Percentiles rank a stretch among this genome's conserved stretches.
Conservation (phyloP, 2,329 filamentous ascomycete species). For the Aspergillus niger region DNA sequence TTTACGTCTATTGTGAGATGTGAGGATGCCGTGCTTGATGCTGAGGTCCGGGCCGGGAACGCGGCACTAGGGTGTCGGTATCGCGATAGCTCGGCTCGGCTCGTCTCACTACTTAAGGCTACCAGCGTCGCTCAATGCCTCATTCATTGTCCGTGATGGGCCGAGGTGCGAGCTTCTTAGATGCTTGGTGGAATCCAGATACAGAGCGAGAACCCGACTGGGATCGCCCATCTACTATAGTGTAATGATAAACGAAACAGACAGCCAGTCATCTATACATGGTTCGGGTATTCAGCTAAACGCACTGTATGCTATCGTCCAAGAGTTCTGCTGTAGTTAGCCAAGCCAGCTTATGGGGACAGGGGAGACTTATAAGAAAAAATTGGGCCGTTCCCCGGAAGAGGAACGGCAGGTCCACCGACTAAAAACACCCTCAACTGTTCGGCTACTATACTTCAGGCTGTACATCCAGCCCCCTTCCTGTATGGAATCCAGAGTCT, state of each 20-base stretch:
- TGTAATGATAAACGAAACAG: not conserved
- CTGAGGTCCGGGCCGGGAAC: no score
- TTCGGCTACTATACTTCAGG: slow-evolving; percentile 1
- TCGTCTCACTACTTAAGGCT: not conserved
- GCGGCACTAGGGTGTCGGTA: not conserved
- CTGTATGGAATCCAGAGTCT: not conserved
- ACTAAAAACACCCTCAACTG: not conserved
- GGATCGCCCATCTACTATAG: not conserved
- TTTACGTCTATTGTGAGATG: no score
- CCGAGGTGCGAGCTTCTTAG: not conserved
- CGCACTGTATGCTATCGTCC: not conserved
- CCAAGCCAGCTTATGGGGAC: not conserved
- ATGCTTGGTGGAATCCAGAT: not conserved
- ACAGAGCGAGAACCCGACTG: not conserved
- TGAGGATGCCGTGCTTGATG: no score
- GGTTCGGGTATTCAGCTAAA: not conserved
- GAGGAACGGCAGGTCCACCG: slow-evolving; percentile 15
- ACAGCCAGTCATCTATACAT: not conserved
- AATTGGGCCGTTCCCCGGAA: slow-evolving; percentile 9
- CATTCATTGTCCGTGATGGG: not conserved
- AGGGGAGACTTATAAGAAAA: slow-evolving; percentile 19
- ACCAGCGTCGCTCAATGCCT: not conserved
- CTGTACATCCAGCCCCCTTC: not conserved
- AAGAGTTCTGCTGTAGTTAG: slow-evolving; percentile 11
- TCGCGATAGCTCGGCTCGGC: not conserved